Percentiles rank a stretch among this genome's conserved stretches.
phyloP scores from a whole-genome alignment of 1,139 yeast species.

The Williopsis jadinii region DNA sequence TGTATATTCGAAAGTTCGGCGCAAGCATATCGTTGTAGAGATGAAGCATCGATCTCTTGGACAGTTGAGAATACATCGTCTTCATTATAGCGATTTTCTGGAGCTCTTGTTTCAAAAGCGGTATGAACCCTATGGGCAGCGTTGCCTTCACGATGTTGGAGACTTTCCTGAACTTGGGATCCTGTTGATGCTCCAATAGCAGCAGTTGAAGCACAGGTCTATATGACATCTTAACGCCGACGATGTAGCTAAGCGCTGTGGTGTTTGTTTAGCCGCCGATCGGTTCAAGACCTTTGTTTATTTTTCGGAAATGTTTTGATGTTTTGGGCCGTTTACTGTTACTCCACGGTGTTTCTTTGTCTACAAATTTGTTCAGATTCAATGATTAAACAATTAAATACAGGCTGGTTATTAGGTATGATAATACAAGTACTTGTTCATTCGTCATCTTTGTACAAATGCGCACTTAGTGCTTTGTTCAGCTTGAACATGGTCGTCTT shows the following conservation, averaged over 20 bases:
- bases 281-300: background rate
- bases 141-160: slow-evolving; percentile 1
- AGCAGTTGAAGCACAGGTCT: slow-evolving; percentile 40
- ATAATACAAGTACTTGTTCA: background rate
- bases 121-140: slow-evolving; percentile 1
- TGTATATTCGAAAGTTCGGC: slow-evolving; percentile 40
- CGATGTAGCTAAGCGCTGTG: background rate
- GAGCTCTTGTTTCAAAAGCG: slow-evolving; percentile 1
- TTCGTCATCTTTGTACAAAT: slow-evolving; percentile 42
- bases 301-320: too few relatives aligned
- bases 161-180: slow-evolving; percentile 42
- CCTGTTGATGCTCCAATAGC: slow-evolving; percentile 50
- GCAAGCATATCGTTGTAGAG: slow-evolving; percentile 57
- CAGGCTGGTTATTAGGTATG: too few relatives aligned
- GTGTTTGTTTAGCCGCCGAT: background rate
- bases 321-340: too few relatives aligned
- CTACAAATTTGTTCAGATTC: too few relatives aligned
- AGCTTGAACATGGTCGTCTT: slow-evolving; percentile 58
- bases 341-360: too few relatives aligned
- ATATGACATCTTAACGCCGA: slow-evolving; percentile 19
- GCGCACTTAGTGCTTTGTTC: slow-evolving; percentile 55
- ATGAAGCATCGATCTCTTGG: slow-evolving; percentile 44
- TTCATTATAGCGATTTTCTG: background rate
- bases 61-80: slow-evolving; percentile 13
- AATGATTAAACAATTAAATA: too few relatives aligned